Percentiles rank a stretch among this genome's conserved stretches.
These are phyloP conservation scores for Tolypocladium paradoxum DNA, from an alignment of 2,329 filamentous ascomycete species.

Conservation along the genomic window DNA sequence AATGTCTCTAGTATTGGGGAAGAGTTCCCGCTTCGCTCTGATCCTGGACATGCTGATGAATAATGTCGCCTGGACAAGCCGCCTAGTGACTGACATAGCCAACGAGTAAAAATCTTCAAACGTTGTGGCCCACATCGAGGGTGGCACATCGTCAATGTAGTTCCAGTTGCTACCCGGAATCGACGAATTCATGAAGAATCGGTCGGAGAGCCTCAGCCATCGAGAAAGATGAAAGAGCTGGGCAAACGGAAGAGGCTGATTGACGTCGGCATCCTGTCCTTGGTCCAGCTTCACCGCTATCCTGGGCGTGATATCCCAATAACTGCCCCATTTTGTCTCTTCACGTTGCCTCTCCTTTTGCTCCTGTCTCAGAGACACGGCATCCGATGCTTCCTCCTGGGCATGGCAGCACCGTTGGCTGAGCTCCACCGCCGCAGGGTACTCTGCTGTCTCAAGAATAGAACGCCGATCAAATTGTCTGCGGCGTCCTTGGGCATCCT, in stretches of 20 bases:
- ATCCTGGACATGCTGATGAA: slow-evolving; percentile 62
- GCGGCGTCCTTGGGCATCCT: slow-evolving; percentile 33
- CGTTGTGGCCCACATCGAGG: slow-evolving; percentile 63
- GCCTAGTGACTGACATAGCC: slow-evolving; percentile 54
- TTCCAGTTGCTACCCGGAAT: slow-evolving; percentile 58
- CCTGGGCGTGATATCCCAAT: slow-evolving; percentile 52
- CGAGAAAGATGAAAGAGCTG: slow-evolving; percentile 45
- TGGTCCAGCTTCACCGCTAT: slow-evolving; percentile 20
- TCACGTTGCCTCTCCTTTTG: slow-evolving; percentile 50
- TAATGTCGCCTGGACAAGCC: slow-evolving; percentile 58
- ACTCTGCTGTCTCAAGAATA: slow-evolving; percentile 37
- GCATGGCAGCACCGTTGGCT: slow-evolving; percentile 51
- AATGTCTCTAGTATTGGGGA: slow-evolving; percentile 16
- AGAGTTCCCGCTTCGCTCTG: slow-evolving; percentile 32
- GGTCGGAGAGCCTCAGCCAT: slow-evolving; percentile 54
- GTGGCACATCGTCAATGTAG: slow-evolving; percentile 46
- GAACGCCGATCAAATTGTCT: slow-evolving; percentile 21
- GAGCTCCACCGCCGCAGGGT: slow-evolving; percentile 65
- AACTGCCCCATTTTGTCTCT: slow-evolving; percentile 45
- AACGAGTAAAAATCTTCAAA: slow-evolving; percentile 68
- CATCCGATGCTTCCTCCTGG: slow-evolving; percentile 59
- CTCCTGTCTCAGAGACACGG: slow-evolving; percentile 54
- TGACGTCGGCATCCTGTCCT: slow-evolving; percentile 8
- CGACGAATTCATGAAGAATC: slow-evolving; percentile 65
- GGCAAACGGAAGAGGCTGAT: slow-evolving; percentile 33